Percentiles rank a stretch among this genome's conserved stretches.
phyloP scores from a whole-genome alignment of 768 basidiomycete species.

The Agaricus subrufescens region DNA sequence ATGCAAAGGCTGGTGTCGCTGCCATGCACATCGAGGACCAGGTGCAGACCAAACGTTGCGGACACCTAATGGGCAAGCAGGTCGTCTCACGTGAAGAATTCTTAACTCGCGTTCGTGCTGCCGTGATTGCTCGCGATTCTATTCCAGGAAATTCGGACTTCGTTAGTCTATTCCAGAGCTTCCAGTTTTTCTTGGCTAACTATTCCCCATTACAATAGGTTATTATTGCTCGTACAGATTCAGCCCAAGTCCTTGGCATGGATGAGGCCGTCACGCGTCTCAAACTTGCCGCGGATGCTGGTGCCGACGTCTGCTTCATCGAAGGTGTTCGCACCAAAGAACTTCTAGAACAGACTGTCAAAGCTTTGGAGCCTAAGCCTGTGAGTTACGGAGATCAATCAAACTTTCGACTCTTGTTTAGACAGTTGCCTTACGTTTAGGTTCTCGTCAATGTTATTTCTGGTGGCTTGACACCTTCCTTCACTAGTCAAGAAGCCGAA shows the following conservation, averaged over 20 bases:
- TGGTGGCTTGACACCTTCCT: constrained; percentile 71
- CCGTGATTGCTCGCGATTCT: constrained; percentile 70
- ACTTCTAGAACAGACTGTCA: constrained; percentile 58
- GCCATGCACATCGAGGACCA: constrained; percentile 80
- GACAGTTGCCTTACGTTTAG: constrained; percentile 18
- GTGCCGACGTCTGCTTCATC: constrained; percentile 80
- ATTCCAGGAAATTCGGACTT: constrained; percentile 76
- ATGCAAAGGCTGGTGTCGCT: constrained; percentile 64
- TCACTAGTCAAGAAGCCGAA: constrained; percentile 67
- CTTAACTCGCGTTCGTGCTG: constrained; percentile 68
- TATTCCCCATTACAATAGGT: constrained; percentile 31
- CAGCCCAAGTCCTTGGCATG: constrained; percentile 76
- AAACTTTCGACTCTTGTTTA: background rate
- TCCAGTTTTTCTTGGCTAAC: background rate
- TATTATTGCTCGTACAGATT: constrained; percentile 73
- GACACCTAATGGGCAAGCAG: constrained; percentile 77
- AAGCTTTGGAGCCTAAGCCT: constrained; percentile 67
- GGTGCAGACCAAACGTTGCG: constrained; percentile 78
- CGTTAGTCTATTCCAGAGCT: constrained; percentile 24
- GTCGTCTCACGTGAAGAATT: constrained; percentile 78
- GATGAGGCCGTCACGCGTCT: constrained; percentile 66
- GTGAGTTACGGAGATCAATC: constrained; percentile 26
- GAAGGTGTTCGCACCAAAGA: constrained; percentile 72
- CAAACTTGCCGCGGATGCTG: constrained; percentile 66
- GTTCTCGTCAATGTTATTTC: constrained; percentile 79